A percentile compares a stretch with the other conserved stretches of the same genome.
phyloP scores from a whole-genome alignment of 2,329 filamentous ascomycete genomes.

The Fusarium subglutinans region DNA sequence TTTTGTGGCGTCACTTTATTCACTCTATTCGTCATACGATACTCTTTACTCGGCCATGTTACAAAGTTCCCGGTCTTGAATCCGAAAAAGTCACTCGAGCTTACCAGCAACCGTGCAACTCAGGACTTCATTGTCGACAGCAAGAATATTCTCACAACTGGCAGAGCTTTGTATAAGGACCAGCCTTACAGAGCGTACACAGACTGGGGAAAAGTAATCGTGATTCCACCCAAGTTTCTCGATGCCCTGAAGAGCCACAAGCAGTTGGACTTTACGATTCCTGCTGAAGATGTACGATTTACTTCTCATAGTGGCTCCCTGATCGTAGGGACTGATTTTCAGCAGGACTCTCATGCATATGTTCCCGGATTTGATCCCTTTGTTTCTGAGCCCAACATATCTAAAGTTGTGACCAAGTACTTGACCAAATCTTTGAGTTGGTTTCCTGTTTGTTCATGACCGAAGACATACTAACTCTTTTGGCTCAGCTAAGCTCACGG shows the following conservation, averaged over 20 bases:
- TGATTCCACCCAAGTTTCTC: background rate
- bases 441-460: background rate
- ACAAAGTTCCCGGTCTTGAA: background rate
- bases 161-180: background rate
- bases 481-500: background rate
- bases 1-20: background rate
- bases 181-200: background rate
- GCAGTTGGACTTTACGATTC: background rate
- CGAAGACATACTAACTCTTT: background rate
- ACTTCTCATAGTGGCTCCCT: background rate
- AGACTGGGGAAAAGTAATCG: background rate
- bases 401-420: background rate
- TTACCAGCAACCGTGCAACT: background rate
- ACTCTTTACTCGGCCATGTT: background rate
- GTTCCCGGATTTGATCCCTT: background rate
- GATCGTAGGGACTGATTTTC: background rate
- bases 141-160: background rate
- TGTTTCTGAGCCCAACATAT: fast-evolving
- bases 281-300: background rate
- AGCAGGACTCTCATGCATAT: background rate
- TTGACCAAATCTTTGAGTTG: background rate
- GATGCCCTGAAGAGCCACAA: background rate
- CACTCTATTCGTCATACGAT: background rate
- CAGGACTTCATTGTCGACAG: background rate
- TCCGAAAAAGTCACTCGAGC: background rate